phyloP scores from a whole-genome alignment of 345 rosid genomes.

The Pelargonium nanum region DNA sequence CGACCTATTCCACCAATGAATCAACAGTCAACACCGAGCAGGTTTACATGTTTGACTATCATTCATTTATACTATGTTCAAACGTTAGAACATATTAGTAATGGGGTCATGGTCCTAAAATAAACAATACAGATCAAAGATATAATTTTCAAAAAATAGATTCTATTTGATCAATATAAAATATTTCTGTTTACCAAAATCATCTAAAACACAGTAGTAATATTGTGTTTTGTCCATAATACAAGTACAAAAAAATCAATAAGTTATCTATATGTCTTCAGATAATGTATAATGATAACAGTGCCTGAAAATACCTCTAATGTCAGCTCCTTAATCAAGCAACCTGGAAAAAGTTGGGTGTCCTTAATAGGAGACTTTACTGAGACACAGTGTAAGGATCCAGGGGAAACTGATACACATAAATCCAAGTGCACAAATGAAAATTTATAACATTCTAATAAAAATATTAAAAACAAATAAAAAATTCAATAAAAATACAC shows the following conservation, averaged over 20 bases:
- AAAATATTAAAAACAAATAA: neutral
- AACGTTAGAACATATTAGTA: neutral
- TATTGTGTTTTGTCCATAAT: too few species aligned
- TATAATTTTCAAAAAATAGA: too few species aligned
- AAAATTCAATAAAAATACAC: neutral
- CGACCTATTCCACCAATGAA: too few species aligned
- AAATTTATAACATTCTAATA: neutral
- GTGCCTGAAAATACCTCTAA: constrained; percentile 41
- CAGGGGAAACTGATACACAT: constrained; percentile 42
- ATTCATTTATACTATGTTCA: neutral
- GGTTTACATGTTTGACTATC: too few species aligned
- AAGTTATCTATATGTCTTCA: neutral
- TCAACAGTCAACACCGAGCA: too few species aligned
- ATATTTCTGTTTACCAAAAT: too few species aligned
- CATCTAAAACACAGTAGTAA: too few species aligned
- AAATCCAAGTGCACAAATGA: neutral
- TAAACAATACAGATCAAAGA: neutral
- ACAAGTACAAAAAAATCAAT: neutral
- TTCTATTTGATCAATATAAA: neutral
- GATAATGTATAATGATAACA: neutral
- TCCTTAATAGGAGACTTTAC: constrained; percentile 17
- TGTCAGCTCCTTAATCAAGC: constrained; percentile 27
- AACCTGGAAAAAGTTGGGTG: constrained; percentile 36
- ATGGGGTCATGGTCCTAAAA: neutral
- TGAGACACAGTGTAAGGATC: constrained; percentile 21